Conservation (phyloP, 202 grass and related monocot genomes). For the Tripidium arundinaceum region DNA sequence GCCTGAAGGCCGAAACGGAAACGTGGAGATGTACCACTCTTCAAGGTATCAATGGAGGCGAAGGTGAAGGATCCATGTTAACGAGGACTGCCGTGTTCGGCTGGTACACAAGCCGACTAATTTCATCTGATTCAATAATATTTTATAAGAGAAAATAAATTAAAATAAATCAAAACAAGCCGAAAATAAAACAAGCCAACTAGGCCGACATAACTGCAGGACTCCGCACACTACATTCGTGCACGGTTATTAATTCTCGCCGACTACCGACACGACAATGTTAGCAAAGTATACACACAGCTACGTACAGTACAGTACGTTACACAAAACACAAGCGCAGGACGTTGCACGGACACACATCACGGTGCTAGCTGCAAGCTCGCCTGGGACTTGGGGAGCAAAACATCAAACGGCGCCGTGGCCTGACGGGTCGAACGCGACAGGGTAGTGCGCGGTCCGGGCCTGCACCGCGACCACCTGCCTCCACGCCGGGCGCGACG, state of each 20-base stretch:
- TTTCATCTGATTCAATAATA: too few species aligned
- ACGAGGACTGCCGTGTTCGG: too few species aligned
- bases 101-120: too few species aligned
- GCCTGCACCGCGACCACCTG: conserved; percentile 40
- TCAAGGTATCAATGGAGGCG: too few species aligned
- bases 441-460: conserved; percentile 24
- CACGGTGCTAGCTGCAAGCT: neutral
- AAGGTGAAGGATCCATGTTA: neutral
- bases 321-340: neutral
- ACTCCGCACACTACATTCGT: too few species aligned
- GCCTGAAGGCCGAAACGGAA: neutral
- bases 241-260: too few species aligned
- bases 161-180: too few species aligned
- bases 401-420: neutral
- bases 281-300: neutral
- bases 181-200: too few species aligned
- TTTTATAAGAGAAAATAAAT: too few species aligned
- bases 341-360: neutral
- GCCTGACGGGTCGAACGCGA: neutral
- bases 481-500: conserved; percentile 48
- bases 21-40: too few species aligned
- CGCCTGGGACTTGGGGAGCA: neutral
- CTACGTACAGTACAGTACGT: neutral
- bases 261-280: neutral
- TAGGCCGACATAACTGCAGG: too few species aligned